Evolutionary conservation across 768 basidiomycete species (phyloP).

Genomic region (Agrocybe pediades): DNA sequence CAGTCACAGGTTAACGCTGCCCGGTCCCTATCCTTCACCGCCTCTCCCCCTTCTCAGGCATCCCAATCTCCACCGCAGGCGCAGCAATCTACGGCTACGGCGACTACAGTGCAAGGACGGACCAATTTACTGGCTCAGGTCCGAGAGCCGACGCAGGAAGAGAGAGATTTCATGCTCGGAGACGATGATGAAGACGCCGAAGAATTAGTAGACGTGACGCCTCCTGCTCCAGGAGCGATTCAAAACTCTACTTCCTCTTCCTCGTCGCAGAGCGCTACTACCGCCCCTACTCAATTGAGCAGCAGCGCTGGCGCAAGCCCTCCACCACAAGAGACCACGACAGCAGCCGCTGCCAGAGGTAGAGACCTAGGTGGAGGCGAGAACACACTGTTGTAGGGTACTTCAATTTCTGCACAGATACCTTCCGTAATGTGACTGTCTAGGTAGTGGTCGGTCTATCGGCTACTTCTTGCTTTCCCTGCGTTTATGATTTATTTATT

Average conservation of each 20-base stretch:
- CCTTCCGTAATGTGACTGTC: background rate
- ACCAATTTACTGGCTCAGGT: conserved; percentile 4
- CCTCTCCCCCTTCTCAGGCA: conserved; percentile 18
- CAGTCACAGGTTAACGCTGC: conserved; percentile 35
- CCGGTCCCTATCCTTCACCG: conserved; percentile 22
- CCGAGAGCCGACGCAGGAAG: conserved; percentile 25
- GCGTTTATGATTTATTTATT: background rate
- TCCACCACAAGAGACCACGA: conserved; percentile 6
- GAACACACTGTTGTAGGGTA: conserved; percentile 19
- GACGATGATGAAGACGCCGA: conserved; percentile 21
- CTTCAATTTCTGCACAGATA: too few species aligned
- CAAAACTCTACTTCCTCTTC: background rate
- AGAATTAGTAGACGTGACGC: conserved; percentile 17
- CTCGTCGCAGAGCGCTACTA: conserved; percentile 2
- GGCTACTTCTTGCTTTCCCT: conserved; percentile 6
- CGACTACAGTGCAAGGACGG: conserved; percentile 12
- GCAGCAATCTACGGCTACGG: too few species aligned
- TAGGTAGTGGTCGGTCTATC: background rate
- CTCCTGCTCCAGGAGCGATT: conserved; percentile 2
- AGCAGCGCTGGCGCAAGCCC: background rate
- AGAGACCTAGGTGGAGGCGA: conserved; percentile 20
- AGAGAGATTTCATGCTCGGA: conserved; percentile 38
- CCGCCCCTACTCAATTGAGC: background rate
- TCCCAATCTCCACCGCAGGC: conserved; percentile 14
- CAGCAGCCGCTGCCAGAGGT: conserved; percentile 20